Evolutionary conservation across 1,284 basidiomycete species (phyloP).

Genomic region (Sanghuangporus baumii): DNA sequence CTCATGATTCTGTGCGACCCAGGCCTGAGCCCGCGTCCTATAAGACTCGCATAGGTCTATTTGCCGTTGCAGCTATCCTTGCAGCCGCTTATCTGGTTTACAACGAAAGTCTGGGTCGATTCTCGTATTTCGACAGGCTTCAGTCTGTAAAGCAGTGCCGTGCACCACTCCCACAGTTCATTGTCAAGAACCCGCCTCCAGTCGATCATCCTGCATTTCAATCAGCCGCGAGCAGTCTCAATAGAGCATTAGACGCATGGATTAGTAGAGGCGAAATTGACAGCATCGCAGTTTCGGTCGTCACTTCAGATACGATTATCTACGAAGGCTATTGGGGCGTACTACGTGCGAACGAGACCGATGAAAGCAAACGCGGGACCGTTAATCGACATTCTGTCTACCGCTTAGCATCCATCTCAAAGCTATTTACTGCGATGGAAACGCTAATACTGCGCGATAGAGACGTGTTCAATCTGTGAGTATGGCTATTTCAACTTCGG

Average conservation of each 20-base stretch:
- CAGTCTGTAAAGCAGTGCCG: neutral
- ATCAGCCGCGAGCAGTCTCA: neutral
- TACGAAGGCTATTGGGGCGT: neutral
- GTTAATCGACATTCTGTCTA: neutral
- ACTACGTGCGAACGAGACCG: neutral
- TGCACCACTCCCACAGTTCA: constrained; percentile 1
- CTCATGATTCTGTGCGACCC: too few species aligned
- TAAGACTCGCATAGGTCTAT: too few species aligned
- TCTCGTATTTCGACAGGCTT: too few species aligned
- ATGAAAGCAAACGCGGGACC: neutral
- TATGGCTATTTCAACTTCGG: neutral
- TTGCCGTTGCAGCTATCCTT: too few species aligned
- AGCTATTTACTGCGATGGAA: neutral
- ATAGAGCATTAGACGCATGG: neutral
- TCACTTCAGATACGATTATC: neutral
- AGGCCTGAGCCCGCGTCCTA: too few species aligned
- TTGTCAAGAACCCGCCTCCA: neutral
- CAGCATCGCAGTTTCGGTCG: neutral
- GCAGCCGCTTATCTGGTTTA: too few species aligned
- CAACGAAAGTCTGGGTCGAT: too few species aligned
- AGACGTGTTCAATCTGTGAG: neutral
- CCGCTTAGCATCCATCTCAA: neutral
- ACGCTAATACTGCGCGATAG: neutral
- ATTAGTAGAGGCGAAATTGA: neutral
- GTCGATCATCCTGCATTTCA: neutral